Base-by-base conservation (phyloP, 2,329 filamentous ascomycete species). In the Aspergillus sp. region DNA sequence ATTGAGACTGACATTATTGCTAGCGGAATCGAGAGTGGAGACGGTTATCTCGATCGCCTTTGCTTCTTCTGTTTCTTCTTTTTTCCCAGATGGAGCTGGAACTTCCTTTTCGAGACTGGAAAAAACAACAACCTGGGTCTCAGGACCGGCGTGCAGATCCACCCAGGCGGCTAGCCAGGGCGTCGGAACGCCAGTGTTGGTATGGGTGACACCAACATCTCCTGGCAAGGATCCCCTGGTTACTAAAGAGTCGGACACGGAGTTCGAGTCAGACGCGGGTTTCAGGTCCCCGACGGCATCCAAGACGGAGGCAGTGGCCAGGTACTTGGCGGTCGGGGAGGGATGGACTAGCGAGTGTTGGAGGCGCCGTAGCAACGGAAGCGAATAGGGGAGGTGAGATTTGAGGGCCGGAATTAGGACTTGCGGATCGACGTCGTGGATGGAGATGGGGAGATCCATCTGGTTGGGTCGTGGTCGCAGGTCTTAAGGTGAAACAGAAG, bases 101-200 rank as follows among this genome's bases (percentile, higher is more conserved):
- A n/a, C 42, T 29, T 66, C 63, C 24, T 61, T 63, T 63, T 80
- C 77, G 4, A 78, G 70, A 56, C 73, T 78, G 24, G 75, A 78
- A 58, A 77, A 80, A 18, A 77, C 29, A 66, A 73, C 69, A 20
- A 77, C 67, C 58, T 80, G 77, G n/a, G 77, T 79, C 56, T 78
- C 73, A 12, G 71, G 73, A 29, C 74, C 70, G 18, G 67, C 63
- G 55, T 68, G 68, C 5, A 80, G 67, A 68, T 80, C 77, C 52
- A 78, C 73, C 53, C 74, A 69, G 7, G 75, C 76, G 55, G 71
- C 74, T 45, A 79, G 67, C 78, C 78, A 80, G 46, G 74, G 73
- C 4, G 7, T 29, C 26, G 26, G 26, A 29, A 29, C 26, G 26
- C 26, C 26, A 29, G 26, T 29, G 26, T 29, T 29, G 26, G 26